Conservation (phyloP, 2,329 filamentous ascomycete genomes). For the Fusarium concolor region DNA sequence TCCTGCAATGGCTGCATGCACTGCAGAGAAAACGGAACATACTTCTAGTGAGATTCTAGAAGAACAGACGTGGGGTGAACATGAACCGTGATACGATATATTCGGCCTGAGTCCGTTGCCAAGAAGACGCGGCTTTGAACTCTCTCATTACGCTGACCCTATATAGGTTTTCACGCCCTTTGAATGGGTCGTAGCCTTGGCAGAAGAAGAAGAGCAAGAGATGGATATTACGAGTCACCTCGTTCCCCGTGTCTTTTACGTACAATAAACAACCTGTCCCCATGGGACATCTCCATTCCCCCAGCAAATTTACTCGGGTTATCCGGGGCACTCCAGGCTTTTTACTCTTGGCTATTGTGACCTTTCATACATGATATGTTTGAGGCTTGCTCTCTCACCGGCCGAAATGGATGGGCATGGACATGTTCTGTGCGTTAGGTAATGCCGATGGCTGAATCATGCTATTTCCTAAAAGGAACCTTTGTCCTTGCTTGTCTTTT, state of each 20-base stretch:
- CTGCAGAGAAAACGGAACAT: neutral
- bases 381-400: neutral
- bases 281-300: conserved; percentile 40
- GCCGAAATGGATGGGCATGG: conserved; percentile 13
- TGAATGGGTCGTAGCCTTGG: neutral
- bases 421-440: conserved; percentile 27
- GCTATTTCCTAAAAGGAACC: neutral
- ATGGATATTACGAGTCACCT: conserved; percentile 13
- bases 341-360: conserved; percentile 13
- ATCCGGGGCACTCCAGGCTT: conserved; percentile 40
- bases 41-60: conserved; percentile 45
- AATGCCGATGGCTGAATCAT: conserved; percentile 22
- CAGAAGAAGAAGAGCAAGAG: neutral
- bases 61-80: conserved; percentile 17
- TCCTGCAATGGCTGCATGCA: no score
- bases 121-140: conserved; percentile 13
- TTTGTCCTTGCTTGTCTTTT: neutral
- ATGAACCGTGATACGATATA: conserved; percentile 12
- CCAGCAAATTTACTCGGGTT: conserved; percentile 20
- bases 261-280: conserved; percentile 42
- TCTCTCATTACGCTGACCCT: neutral
- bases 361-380: conserved; percentile 1
- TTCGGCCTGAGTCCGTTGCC: conserved; percentile 24
- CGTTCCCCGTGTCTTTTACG: conserved; percentile 36
- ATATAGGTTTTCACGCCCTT: neutral